Percentiles rank a stretch among this genome's conserved stretches.
phyloP scores from a whole-genome alignment of 441 rosid species.

The Gossypium trilobum region DNA sequence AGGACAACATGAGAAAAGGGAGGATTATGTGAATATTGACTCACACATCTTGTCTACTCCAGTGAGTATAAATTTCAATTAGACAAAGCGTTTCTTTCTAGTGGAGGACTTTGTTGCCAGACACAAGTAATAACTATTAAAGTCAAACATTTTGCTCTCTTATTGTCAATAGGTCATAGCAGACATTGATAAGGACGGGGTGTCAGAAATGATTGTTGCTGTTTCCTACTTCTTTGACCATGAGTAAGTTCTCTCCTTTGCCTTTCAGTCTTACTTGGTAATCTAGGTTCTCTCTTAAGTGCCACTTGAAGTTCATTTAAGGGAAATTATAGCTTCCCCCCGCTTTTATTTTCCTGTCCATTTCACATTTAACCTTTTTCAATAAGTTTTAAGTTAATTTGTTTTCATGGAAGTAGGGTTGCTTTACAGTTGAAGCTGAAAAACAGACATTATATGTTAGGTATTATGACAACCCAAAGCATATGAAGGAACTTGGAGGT shows the following conservation, averaged over 20 bases:
- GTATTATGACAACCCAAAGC: conserved; percentile 91
- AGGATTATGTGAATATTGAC: conserved; percentile 87
- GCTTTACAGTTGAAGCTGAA: background rate
- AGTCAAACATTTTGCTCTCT: conserved; percentile 13
- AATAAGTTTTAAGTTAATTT: background rate
- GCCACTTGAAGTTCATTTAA: background rate
- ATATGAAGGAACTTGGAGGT: conserved; percentile 73
- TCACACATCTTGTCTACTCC: conserved; percentile 91
- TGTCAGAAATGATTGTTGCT: conserved; percentile 86
- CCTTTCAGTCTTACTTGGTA: background rate
- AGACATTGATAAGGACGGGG: conserved; percentile 94
- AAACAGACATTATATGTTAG: conserved; percentile 30
- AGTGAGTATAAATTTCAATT: conserved; percentile 44
- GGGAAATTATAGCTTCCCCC: background rate
- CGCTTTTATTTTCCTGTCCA: background rate
- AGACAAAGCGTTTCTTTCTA: conserved; percentile 15
- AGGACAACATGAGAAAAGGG: conserved; percentile 66
- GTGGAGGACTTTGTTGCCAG: conserved; percentile 11
- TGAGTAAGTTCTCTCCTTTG: conserved; percentile 50
- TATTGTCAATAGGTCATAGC: conserved; percentile 69
- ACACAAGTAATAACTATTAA: conserved; percentile 10
- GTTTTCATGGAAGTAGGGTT: background rate
- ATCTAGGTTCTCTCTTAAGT: background rate
- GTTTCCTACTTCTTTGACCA: conserved; percentile 94
- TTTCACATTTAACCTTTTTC: background rate